Base-by-base conservation (phyloP, 1,139 yeast species). In the Yamadazyma spencermartinsiae region DNA sequence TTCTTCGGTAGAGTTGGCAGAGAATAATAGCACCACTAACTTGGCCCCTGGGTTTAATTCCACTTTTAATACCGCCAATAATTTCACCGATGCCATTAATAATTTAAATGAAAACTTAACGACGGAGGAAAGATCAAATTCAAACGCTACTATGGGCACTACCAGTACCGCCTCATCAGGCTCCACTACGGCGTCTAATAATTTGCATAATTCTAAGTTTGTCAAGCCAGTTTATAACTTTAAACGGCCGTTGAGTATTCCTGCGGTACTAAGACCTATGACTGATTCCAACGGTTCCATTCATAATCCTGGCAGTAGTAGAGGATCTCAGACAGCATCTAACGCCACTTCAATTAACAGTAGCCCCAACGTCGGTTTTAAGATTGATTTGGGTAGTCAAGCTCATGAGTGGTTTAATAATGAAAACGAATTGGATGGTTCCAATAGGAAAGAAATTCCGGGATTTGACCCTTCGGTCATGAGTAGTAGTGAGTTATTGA, bases 241-340 rank as follows among this genome's bases (percentile, higher is more conserved):
- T 38, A 70, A 68, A 45, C 65, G 68, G 44, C 76, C 76, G 8
- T 43, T 71, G 38, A 54, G 65, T 44, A 54, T 61, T 6, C 76
- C 76, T 2, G 76, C 76, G 2, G 76, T 69, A 11, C 55, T 71
- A 31, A 53, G 76, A 28, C 74, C 74, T 18, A 14, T 28, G 20
- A 10, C 19, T 4, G 31, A 28, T 28, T 10, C 42, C 40, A 14
- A n/a, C n/a, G n/a, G 39, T 19, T 13, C 40, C 3, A 37, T 31
- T 14, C 34, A 34, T 31, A 38, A 40, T 33, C 43, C 43, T 14
- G n/a, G 26, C 7, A 28, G 20, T 16, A 16, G n/a, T 16, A 15
- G 20, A 16, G 11, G 31, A 3, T 28, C 31, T 5, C 19, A 28
- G 11, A 12, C 16, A 4, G 11, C 31, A 9, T 28, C 31, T 16